Conservation (phyloP, 257 asterid species). For the Cordia subcordata region DNA sequence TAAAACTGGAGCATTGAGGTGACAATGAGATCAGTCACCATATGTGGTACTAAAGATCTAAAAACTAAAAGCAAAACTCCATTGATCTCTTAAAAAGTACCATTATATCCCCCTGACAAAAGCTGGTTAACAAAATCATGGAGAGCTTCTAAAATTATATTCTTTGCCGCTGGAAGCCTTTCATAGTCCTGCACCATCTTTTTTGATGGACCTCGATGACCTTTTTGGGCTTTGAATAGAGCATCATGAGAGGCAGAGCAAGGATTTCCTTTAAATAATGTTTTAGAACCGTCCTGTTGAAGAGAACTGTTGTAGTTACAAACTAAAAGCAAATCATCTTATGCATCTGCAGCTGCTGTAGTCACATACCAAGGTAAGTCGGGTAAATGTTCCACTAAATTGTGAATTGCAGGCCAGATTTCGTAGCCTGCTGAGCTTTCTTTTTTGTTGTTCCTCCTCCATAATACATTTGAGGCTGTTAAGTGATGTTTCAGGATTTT, state of each 20-base stretch:
- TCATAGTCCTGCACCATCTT: conserved; percentile 65
- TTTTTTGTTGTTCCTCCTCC: conserved; percentile 68
- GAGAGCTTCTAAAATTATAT: conserved; percentile 48
- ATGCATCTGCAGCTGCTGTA: conserved; percentile 6
- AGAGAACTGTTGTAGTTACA: conserved; percentile 5
- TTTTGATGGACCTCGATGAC: conserved; percentile 66
- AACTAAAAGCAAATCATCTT: conserved; percentile 3
- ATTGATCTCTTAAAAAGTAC: conserved; percentile 29
- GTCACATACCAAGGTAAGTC: conserved; percentile 63
- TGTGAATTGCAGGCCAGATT: conserved; percentile 61
- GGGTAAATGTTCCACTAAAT: conserved; percentile 83
- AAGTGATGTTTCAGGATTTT: conserved; percentile 36
- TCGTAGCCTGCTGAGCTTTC: conserved; percentile 51
- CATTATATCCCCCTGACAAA: conserved; percentile 82
- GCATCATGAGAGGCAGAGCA: conserved; percentile 52
- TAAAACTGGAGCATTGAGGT: conserved; percentile 41
- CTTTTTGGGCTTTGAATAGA: conserved; percentile 59
- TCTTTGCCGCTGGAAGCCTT: conserved; percentile 51
- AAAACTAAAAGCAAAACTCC: conserved; percentile 4
- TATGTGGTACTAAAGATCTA: conserved; percentile 9
- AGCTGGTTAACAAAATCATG: conserved; percentile 68
- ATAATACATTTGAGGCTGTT: conserved; percentile 60
- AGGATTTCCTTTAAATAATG: conserved; percentile 82
- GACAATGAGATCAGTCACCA: conserved; percentile 21
- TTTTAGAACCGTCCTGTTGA: conserved; percentile 92